Base-by-base conservation (phyloP, 2,329 filamentous ascomycete genomes). In the Fusarium piperis region DNA sequence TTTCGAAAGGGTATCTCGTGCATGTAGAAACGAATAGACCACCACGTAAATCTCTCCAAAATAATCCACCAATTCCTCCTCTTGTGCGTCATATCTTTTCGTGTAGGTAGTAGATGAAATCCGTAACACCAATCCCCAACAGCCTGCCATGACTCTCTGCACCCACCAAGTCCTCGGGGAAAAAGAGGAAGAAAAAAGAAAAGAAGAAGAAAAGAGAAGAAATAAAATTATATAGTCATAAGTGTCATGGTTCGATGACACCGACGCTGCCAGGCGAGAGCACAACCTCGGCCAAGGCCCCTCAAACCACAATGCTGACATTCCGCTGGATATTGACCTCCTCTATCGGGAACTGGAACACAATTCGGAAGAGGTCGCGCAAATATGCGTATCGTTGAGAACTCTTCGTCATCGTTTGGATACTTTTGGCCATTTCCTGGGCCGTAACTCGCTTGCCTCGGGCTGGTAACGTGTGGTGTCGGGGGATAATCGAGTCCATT, bases 301-400 rank as follows among this genome's bases (percentile, higher is more conserved):
- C 9, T 70, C 69, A 77, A 28, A 91, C 85, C 18, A 83, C 82
- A 65, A 93, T 91, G 67, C 87, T 89, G 53, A 91, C 84, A 63
- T 87, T 89, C 76, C 93, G 92, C 71, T 91, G 86, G 60, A 86
- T 83, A 52, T 92, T 90, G 1, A 90, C 91, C 75, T 97, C 94
- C 62, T 97, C 94, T 16, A 94, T 82, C 53, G 92, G 89, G 77
- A 95, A 95, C 4, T 94, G 93, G 79, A 97, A 97, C 3, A 97
- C 94, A 41, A 95, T 86, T 59, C 89, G 88, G 83, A 93, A 98
- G 15, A 98, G 85, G 76, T 97, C 94, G 56, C 90, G 87, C 70
- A 98, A 83, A 86, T 95, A 98, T 10, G 85, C 85, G 80, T 96
- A 96, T 75, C 94, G 90, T 63, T 81, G 77, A 30, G 87, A 87